phyloP scores from a whole-genome alignment of 805 yeast species.

The Candida takata region DNA sequence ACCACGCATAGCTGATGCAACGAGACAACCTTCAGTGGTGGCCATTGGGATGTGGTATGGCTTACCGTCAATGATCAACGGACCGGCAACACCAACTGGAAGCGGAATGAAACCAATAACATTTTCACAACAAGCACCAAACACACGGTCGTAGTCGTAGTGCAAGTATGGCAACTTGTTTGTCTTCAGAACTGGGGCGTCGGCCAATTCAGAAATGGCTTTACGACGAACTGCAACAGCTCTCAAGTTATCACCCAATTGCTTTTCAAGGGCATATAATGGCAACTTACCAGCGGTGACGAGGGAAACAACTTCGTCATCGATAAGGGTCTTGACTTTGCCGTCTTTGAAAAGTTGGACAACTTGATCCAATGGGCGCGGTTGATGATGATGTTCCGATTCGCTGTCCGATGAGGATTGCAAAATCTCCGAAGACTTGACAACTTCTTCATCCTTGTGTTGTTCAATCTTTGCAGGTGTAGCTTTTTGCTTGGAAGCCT shows the following conservation, averaged over 20 bases:
- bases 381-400: conserved; percentile 26
- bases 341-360: conserved; percentile 63
- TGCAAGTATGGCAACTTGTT: conserved; percentile 68
- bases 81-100: conserved; percentile 98
- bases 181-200: conserved; percentile 71
- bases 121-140: conserved; percentile 98
- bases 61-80: conserved; percentile 81
- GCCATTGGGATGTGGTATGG: conserved; percentile 97
- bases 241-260: conserved; percentile 78
- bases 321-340: conserved; percentile 51
- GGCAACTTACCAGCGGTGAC: conserved; percentile 78
- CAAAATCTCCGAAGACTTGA: conserved; percentile 20
- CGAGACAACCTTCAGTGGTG: conserved; percentile 97
- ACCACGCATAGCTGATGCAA: conserved; percentile 98
- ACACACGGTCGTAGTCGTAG: conserved; percentile 92
- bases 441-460: conserved; percentile 10
- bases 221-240: conserved; percentile 92
- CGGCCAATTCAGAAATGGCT: conserved; percentile 78
- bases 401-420: conserved; percentile 30
- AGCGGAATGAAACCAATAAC: conserved; percentile 95
- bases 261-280: conserved; percentile 89
- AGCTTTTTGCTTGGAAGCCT: conserved; percentile 24
- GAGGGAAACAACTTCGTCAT: conserved; percentile 69
- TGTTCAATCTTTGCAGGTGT: conserved; percentile 21
- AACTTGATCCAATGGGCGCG: conserved; percentile 61